Base-by-base conservation (phyloP, 805 yeast species). In the Suhomyces xylopsoci region DNA sequence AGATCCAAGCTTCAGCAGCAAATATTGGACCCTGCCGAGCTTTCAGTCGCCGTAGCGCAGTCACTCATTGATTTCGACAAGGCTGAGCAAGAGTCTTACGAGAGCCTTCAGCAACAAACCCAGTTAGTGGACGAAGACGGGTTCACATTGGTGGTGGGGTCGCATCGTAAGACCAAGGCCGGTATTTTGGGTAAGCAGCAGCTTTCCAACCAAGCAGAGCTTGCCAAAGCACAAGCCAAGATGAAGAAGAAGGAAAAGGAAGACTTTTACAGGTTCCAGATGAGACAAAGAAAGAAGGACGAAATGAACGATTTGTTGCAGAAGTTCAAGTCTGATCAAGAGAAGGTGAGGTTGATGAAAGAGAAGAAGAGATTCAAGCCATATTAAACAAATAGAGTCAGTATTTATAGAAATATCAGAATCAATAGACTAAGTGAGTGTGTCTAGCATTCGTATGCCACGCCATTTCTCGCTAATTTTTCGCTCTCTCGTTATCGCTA, bases 221-320 rank as follows among this genome's bases (percentile, higher is more conserved):
- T 61, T 51, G 74, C 66, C 2, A 74, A 70, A 51, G 70, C 73
- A 14, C 68, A 72, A 54, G 71, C 76, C 50, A 87, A 81, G 68
- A 76, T 80, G 72, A 84, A 86, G 69, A 83, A 80, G 69, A 84
- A 84, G 65, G 92, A 89, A 62, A 90, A 92, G 76, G 79, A 81
- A 59, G 98, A 96, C 71, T 94, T 94, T 77, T 94, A 94, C 77
- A 80, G 97, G 62, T 94, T 92, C 82, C 99, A 94, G 75, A 82
- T 94, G 60, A 85, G 99, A 70, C 97, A 94, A 68, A 81, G 83
- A 64, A 93, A 92, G 80, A 94, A 94, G 77, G 82, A 80, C 57
- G 97, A 93, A 69, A 90, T 94, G 89, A 89, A 90, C 65, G 91
- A 89, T 51, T 76, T 94, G 64, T 77, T 94, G 65, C 76, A 70